phyloP scores from a whole-genome alignment of 1,139 yeast genomes.

The Nadsonia starkeyi-henricii region DNA sequence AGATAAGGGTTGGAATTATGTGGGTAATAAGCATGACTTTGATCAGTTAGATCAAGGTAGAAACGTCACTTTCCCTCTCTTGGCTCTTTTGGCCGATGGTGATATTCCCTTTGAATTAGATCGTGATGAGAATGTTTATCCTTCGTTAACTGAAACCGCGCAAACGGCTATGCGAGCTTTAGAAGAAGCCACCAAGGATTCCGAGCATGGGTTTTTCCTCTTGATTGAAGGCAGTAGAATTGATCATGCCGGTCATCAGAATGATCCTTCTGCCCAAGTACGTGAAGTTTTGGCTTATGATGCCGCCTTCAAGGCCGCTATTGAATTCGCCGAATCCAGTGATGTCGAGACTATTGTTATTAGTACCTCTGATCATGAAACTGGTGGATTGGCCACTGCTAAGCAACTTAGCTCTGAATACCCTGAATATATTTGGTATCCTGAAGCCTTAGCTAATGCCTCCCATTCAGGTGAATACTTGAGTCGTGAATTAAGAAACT shows the following conservation, averaged over 20 bases:
- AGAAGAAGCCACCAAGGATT: conserved; percentile 45
- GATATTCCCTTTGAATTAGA: conserved; percentile 78
- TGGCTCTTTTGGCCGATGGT: conserved; percentile 53
- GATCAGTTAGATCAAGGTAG: conserved; percentile 41
- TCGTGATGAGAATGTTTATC: conserved; percentile 42
- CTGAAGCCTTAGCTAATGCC: conserved; percentile 50
- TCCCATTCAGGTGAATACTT: conserved; percentile 63
- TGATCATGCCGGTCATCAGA: conserved; percentile 84
- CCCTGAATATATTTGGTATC: conserved; percentile 68
- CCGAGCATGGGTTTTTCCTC: conserved; percentile 68
- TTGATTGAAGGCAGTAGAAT: conserved; percentile 79
- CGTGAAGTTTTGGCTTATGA: conserved; percentile 67
- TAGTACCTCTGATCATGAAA: conserved; percentile 81
- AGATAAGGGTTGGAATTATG: conserved; percentile 51
- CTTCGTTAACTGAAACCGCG: conserved; percentile 65
- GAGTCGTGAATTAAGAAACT: conserved; percentile 23
- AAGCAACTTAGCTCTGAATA: conserved; percentile 48
- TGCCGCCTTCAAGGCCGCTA: conserved; percentile 55
- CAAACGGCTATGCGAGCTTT: conserved; percentile 54
- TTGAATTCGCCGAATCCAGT: conserved; percentile 46
- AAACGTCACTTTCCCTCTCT: conserved; percentile 52
- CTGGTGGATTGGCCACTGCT: conserved; percentile 74
- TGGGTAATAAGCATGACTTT: conserved; percentile 41
- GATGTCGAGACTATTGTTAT: conserved; percentile 62
- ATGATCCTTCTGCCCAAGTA: conserved; percentile 81